Percentiles rank a stretch among this genome's conserved stretches.
phyloP scores from a whole-genome alignment of 31 red algal species.

The Odonthalia washingtoniensis region DNA sequence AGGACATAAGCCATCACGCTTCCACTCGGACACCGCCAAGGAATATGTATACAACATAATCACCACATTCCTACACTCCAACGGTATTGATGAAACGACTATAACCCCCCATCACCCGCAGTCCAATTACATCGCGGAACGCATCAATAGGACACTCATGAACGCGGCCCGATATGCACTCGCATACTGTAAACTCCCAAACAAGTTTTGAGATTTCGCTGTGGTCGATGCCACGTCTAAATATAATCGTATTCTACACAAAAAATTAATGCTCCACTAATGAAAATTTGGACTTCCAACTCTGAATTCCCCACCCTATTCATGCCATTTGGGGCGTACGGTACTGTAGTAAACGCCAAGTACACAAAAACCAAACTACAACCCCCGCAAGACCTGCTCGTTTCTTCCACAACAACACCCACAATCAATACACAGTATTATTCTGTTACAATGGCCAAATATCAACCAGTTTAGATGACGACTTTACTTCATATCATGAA shows the following conservation, averaged over 20 bases:
- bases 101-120: not conserved
- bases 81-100: not conserved
- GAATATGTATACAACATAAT: slow-evolving; percentile 3
- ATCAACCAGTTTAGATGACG: not conserved
- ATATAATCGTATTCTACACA: not conserved
- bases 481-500: not conserved
- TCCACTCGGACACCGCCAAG: not conserved
- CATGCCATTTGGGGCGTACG: no score
- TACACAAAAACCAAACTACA: not conserved
- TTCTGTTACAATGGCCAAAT: not conserved
- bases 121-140: not conserved
- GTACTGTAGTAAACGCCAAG: not conserved
- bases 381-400: not conserved
- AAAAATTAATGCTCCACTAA: not conserved
- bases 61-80: not conserved
- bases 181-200: not conserved
- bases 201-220: not conserved
- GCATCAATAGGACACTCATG: not conserved
- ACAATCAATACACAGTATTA: not conserved
- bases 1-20: not conserved
- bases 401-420: not conserved
- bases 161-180: not conserved
- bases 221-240: not conserved
- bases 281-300: not conserved
- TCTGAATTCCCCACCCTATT: not conserved